These are phyloP conservation scores for Candida peoriensis DNA, from an alignment of 805 yeast genomes.

Conservation along the genomic window DNA sequence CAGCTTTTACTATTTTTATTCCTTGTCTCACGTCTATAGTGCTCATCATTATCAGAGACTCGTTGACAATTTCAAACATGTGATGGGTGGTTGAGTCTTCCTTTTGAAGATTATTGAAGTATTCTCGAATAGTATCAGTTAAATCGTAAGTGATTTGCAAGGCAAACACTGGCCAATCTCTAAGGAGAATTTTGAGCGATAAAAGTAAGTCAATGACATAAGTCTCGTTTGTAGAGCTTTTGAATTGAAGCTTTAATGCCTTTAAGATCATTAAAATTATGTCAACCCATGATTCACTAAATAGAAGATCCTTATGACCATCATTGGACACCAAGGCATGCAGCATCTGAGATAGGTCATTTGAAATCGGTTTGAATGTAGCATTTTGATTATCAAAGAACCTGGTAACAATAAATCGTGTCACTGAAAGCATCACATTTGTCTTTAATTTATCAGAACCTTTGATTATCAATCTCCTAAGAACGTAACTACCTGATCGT, in stretches of 20 bases:
- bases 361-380: conserved; percentile 25
- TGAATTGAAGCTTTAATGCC: conserved; percentile 8
- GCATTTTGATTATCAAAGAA: conserved; percentile 10
- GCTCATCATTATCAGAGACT: conserved; percentile 36
- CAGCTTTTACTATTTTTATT: conserved; percentile 33
- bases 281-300: conserved; percentile 13
- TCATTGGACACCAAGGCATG: conserved; percentile 19
- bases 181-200: conserved; percentile 20
- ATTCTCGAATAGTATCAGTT: conserved; percentile 15
- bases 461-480: conserved; percentile 22
- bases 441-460: conserved; percentile 12
- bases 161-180: conserved; percentile 22
- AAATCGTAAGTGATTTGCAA: conserved; percentile 16
- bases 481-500: conserved; percentile 27
- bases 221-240: conserved; percentile 19
- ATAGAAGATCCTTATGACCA: conserved; percentile 17
- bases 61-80: conserved; percentile 42
- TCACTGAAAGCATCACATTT: conserved; percentile 9
- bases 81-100: conserved; percentile 28
- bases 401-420: conserved; percentile 9
- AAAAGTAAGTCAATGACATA: conserved; percentile 24
- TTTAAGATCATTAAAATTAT: conserved; percentile 8
- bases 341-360: conserved; percentile 26
- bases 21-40: conserved; percentile 35
- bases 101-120: conserved; percentile 19